These are phyloP conservation scores for Populus nigra DNA, from an alignment of 345 rosid genomes.

Conservation along the genomic window DNA sequence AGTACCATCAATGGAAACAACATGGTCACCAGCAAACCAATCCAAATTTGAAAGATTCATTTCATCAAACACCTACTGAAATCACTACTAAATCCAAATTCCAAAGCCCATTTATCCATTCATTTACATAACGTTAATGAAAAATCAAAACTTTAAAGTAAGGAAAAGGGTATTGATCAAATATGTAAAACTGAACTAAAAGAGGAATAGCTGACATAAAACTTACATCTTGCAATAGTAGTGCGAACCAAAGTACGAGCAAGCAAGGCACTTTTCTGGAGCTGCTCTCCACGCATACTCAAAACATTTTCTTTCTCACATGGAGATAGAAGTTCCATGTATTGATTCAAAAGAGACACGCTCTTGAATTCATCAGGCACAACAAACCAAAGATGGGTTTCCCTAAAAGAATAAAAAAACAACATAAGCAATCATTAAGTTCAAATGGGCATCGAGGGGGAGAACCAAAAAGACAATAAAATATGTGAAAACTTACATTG, in stretches of 20 bases:
- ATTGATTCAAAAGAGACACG: slow-evolving; percentile 50
- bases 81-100: neutral
- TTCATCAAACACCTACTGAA: neutral
- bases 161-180: neutral
- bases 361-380: slow-evolving; percentile 72
- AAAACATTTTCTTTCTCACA: slow-evolving; percentile 58
- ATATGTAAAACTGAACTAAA: neutral
- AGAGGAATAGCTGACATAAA: neutral
- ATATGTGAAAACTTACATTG: slow-evolving; percentile 33
- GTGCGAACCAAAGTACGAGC: slow-evolving; percentile 86
- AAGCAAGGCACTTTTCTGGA: slow-evolving; percentile 72
- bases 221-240: slow-evolving; percentile 86
- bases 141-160: neutral
- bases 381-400: slow-evolving; percentile 81
- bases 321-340: slow-evolving; percentile 69
- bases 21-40: neutral
- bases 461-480: neutral
- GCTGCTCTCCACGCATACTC: slow-evolving; percentile 51
- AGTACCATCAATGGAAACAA: neutral
- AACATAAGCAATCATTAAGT: neutral
- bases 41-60: neutral
- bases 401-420: slow-evolving; percentile 42
- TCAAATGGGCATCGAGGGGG: neutral
- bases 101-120: neutral
- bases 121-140: neutral